Percentiles rank a stretch among this genome's conserved stretches.
Conservation (phyloP, 441 rosid species). For the Gossypium gossypioides region DNA sequence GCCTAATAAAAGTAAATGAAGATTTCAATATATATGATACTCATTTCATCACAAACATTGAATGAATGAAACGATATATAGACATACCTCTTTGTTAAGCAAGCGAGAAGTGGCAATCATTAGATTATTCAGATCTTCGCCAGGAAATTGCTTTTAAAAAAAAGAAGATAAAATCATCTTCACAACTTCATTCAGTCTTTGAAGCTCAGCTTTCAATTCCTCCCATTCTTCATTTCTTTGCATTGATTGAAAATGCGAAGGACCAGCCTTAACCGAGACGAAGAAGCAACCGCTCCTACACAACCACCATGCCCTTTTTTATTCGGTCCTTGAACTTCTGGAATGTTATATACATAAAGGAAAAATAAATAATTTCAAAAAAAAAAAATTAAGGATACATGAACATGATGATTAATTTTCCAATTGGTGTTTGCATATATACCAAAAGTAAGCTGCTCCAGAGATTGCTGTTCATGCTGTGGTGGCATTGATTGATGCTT, state of each 20-base stretch:
- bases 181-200: background rate
- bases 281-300: background rate
- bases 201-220: background rate
- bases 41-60: background rate
- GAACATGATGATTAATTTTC: background rate
- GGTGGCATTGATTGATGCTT: background rate
- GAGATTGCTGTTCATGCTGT: background rate
- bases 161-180: background rate
- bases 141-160: background rate
- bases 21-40: background rate
- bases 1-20: background rate
- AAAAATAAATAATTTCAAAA: too few relatives aligned
- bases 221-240: background rate
- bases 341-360: background rate
- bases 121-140: background rate
- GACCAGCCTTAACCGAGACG: background rate
- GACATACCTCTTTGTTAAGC: background rate
- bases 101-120: background rate
- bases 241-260: background rate
- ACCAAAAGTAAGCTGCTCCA: background rate
- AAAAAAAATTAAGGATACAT: background rate
- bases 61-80: background rate
- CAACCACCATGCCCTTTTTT: background rate
- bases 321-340: background rate
- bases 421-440: background rate